Percentiles rank a stretch among this genome's conserved stretches.
Conservation (phyloP, 1,284 basidiomycete species). For the Naganishia albida region DNA sequence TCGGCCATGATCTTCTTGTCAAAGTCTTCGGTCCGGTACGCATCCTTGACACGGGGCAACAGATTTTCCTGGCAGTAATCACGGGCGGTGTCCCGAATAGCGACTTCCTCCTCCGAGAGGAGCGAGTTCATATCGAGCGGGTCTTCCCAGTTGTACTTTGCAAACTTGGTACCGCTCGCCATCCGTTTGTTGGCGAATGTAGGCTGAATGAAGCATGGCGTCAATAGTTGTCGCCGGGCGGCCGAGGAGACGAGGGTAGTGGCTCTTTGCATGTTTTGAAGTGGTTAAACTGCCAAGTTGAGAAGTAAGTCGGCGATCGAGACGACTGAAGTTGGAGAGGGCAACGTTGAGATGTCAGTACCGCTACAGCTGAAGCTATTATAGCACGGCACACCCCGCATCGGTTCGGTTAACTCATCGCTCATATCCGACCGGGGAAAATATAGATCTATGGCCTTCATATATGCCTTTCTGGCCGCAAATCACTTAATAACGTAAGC, state of each 20-base stretch:
- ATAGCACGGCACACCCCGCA: neutral
- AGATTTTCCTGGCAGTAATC: constrained; percentile 84
- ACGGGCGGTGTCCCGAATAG: constrained; percentile 80
- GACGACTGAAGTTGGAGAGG: too few relatives aligned
- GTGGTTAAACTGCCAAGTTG: too few relatives aligned
- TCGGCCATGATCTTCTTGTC: constrained; percentile 75
- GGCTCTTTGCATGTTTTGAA: constrained; percentile 9
- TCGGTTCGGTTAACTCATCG: neutral
- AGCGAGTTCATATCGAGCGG: constrained; percentile 73
- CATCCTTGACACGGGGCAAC: constrained; percentile 78
- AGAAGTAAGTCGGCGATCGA: too few relatives aligned
- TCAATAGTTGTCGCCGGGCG: neutral
- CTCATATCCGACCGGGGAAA: neutral
- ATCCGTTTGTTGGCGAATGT: constrained; percentile 23
- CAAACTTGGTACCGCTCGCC: constrained; percentile 28
- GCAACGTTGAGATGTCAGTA: neutral
- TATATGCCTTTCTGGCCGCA: neutral
- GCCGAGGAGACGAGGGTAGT: constrained; percentile 1
- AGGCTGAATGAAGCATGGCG: constrained; percentile 20
- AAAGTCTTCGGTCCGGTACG: constrained; percentile 87
- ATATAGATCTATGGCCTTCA: neutral
- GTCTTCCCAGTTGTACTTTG: constrained; percentile 59
- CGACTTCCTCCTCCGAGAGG: constrained; percentile 85
- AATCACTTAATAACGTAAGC: too few relatives aligned
- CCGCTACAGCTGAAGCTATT: neutral